phyloP scores from a whole-genome alignment of 2,329 filamentous ascomycete genomes.

The Talaromyces islandicus region DNA sequence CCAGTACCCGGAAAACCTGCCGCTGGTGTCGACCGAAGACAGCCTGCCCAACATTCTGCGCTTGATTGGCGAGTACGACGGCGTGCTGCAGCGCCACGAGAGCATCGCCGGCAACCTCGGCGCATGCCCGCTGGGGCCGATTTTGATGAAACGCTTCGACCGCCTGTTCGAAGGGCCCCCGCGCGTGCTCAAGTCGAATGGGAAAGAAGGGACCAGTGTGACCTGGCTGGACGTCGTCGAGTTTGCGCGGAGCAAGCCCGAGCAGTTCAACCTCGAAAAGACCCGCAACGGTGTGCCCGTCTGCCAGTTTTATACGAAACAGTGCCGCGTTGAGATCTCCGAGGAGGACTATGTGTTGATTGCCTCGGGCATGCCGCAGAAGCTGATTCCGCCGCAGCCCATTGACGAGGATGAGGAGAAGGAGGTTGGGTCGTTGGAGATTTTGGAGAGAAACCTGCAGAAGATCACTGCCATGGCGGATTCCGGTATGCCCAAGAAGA shows the following conservation, averaged over 20 bases:
- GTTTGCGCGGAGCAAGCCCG: constrained; percentile 73
- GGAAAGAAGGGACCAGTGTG: constrained; percentile 56
- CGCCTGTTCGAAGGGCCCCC: constrained; percentile 78
- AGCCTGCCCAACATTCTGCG: constrained; percentile 67
- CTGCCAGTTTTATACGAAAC: constrained; percentile 78
- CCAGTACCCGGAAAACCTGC: constrained; percentile 56
- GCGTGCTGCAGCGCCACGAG: constrained; percentile 76
- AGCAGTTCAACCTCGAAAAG: constrained; percentile 68
- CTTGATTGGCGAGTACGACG: constrained; percentile 75
- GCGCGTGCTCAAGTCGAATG: constrained; percentile 56
- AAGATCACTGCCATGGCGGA: constrained; percentile 76
- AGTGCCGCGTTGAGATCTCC: constrained; percentile 74
- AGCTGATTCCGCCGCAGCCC: constrained; percentile 73
- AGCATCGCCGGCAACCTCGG: constrained; percentile 80
- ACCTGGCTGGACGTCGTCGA: constrained; percentile 83
- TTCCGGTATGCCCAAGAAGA: constrained; percentile 47
- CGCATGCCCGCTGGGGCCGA: constrained; percentile 73
- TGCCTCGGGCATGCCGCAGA: constrained; percentile 73
- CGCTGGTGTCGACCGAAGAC: constrained; percentile 59
- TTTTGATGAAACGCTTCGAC: constrained; percentile 80
- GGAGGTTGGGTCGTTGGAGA: constrained; percentile 76
- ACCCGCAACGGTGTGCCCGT: constrained; percentile 62
- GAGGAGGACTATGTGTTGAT: constrained; percentile 86
- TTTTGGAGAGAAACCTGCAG: constrained; percentile 70
- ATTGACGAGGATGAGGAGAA: constrained; percentile 82